Evolutionary conservation across 1,284 basidiomycete genomes (phyloP), one percentile per base, ranked within the genome.

Genomic region (Austroboletus olivaceoglutinosus): DNA sequence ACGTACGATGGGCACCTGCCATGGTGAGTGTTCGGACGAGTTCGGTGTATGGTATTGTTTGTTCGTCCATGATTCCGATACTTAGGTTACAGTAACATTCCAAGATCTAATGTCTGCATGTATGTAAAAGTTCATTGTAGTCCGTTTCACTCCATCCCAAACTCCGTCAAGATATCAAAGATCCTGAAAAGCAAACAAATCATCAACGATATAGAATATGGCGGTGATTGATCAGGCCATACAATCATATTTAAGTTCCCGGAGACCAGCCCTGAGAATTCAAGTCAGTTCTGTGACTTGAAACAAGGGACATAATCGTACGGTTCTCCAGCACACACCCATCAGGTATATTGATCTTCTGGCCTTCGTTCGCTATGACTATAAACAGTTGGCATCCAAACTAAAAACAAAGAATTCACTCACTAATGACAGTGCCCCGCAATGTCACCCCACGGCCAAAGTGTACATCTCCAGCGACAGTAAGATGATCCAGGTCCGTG

Each of bases 281-380:
- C 37, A 25, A 8, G 31, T 69, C 13, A 55, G 39, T 46, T 39
- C 46, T 27, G 30, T 37, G 46, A 27, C 11, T 39, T 15, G 10
- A 5, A n/a, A 2, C 18, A 49, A 19, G 36, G 15, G 22, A 19
- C 45, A 23, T 34, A 51, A 18, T 2, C 81, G 54, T 50, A 83
- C 85, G 89, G 79, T 97, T 97, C 75, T 98, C 96, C 55, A 98
- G 78, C 61, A 94, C 83, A 61, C 92, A 92, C 6, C 94, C 94
- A 68, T 98, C 96, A 38, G 96, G 95, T 55, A 98, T 92, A 70
- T 94, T 88, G 60, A 99, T 98, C 63, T 89, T 83, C 73, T 93
- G 90, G 40, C 95, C 95, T 71, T 98, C 93, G 66, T 92, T 94
- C 44, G 93, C 91, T 54, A 92, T 89, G 56, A 91, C 72, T 63